These are phyloP conservation scores for Naganishia albida DNA, from an alignment of 1,284 basidiomycete genomes.

Conservation along the genomic window DNA sequence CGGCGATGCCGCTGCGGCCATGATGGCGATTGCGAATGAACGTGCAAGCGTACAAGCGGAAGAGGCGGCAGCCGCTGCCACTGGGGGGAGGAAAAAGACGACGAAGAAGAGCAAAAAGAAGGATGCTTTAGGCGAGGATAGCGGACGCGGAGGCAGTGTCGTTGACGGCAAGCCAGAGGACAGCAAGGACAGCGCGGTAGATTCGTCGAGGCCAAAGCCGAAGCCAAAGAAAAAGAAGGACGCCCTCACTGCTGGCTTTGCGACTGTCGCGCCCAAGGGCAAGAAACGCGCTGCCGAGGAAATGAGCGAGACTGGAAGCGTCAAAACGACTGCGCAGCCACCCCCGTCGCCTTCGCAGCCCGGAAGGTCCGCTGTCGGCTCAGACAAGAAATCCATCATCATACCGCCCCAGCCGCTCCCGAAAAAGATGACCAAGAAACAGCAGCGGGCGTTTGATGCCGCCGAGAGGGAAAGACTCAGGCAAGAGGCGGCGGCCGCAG, in stretches of 20 bases:
- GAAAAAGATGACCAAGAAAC: slow-evolving; percentile 27
- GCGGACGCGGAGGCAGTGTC: slow-evolving; percentile 8
- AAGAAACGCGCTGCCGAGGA: slow-evolving; percentile 31
- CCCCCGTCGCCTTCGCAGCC: slow-evolving; percentile 18
- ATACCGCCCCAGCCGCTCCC: neutral
- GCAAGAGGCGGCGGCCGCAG: slow-evolving; percentile 6
- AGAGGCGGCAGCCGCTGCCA: slow-evolving; percentile 2
- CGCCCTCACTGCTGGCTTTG: neutral
- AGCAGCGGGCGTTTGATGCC: slow-evolving; percentile 18
- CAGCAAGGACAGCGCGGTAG: neutral
- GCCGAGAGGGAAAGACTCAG: slow-evolving; percentile 13
- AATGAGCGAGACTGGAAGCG: slow-evolving; percentile 27
- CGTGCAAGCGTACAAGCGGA: slow-evolving; percentile 16
- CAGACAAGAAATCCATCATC: slow-evolving; percentile 3
- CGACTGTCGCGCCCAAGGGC: slow-evolving; percentile 16
- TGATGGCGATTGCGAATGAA: slow-evolving; percentile 27
- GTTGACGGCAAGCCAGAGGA: slow-evolving; percentile 9
- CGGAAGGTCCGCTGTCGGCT: neutral
- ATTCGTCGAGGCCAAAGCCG: neutral
- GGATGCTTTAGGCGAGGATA: slow-evolving; percentile 12
- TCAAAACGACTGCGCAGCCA: neutral
- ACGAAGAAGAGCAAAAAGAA: slow-evolving; percentile 32
- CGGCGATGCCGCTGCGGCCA: slow-evolving; percentile 18
- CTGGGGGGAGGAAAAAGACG: slow-evolving; percentile 24
- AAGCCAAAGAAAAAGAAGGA: slow-evolving; percentile 33